Base-by-base conservation (phyloP, 805 yeast genomes). In the Candida coquimbonensis region DNA sequence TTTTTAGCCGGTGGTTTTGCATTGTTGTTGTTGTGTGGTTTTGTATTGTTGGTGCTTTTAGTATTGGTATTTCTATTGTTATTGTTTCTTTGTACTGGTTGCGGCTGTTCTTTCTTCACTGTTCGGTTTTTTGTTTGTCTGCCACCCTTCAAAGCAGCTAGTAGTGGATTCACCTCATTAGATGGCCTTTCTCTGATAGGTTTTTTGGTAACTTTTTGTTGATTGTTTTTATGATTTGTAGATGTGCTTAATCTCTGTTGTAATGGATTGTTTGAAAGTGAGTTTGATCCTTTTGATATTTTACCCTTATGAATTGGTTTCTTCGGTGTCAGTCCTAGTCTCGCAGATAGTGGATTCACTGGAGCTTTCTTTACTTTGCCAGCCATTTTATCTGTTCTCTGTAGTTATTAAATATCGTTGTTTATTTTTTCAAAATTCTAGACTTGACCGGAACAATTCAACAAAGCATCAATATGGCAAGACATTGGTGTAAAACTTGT, bases 401-500 rank as follows among this genome's bases (percentile, higher is more conserved):
- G 31, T 29, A 29, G 3, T 11, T 2, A 13, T 9, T 11, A 29
- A 29, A 29, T 29, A 9, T 29, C 14, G 31, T 27, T 29, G 31
- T 9, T 29, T 11, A 29, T 29, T 29, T 29, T 29, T 29, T 29
- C 14, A 29, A 29, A 27, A 27, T 11, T 27, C 4, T 27, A 9
- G 19, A 17, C 19, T 17, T 9, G 29, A 27, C 31, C 31, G 14
- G 31, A 29, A 29, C 7, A 29, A 5, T 6, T 31, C 3, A 27
- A 33, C 17, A 40, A 14, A 17, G 33, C 17, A 2, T 8, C 19
- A 31, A 26, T 6, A 46, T 46, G 49, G 46, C 17, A 24, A 42
- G 42, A 29, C 43, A 39, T n/a, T 46, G 46, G 46, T 46, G 49
- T 25, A 46, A 46, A 19, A 35, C 32, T 5, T 46, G 49, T 29